Evolutionary conservation across 768 basidiomycete genomes (phyloP).

Genomic region (Pseudohyphozyma bogoriensis): DNA sequence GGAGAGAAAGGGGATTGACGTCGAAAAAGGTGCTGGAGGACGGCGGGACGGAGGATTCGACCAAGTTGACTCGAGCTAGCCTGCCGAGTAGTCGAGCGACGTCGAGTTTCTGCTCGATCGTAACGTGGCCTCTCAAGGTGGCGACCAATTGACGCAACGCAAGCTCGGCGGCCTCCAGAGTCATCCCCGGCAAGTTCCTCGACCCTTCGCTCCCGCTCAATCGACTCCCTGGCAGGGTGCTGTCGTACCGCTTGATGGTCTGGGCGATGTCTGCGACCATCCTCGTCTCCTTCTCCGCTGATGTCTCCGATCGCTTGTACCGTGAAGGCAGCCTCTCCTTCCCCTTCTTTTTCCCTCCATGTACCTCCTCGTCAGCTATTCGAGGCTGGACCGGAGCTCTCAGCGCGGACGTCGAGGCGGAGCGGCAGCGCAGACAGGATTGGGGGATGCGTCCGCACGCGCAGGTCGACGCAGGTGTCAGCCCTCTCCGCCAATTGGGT

Average conservation of each 20-base stretch:
- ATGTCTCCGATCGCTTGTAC: too few relatives aligned
- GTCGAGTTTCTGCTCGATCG: neutral
- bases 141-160: too few relatives aligned
- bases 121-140: neutral
- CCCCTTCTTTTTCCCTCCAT: neutral
- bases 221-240: too few relatives aligned
- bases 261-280: too few relatives aligned
- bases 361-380: neutral
- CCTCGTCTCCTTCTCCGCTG: too few relatives aligned
- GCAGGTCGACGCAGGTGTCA: neutral
- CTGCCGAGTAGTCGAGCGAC: neutral
- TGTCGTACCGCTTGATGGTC: too few relatives aligned
- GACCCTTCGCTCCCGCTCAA: too few relatives aligned
- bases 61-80: neutral
- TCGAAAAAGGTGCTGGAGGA: neutral
- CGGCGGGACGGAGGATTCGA: neutral
- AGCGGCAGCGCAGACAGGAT: neutral
- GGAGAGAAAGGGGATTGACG: neutral
- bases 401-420: neutral
- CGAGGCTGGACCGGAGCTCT: neutral
- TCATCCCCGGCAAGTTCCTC: too few relatives aligned
- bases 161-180: too few relatives aligned
- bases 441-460: conserved; percentile 10
- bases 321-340: too few relatives aligned
- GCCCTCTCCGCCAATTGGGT: neutral